Percentiles rank a stretch among this genome's conserved stretches.
Conservation (phyloP, 148 eudicot species). For the Amaranthus palmeri region DNA sequence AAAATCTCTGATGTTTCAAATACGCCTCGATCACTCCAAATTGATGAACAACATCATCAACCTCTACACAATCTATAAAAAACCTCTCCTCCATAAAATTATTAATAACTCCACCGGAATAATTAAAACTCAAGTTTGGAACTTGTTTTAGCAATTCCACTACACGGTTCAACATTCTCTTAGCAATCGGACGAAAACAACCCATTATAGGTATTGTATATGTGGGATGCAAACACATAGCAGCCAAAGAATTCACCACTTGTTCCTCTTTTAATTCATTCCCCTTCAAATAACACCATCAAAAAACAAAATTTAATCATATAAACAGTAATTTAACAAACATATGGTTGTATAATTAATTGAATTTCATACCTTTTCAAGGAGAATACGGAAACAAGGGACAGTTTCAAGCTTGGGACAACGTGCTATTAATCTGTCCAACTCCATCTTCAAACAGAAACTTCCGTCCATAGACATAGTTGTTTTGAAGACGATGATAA, state of each 20-base stretch:
- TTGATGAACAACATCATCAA: slow-evolving; percentile 29
- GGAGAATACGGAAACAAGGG: slow-evolving; percentile 27
- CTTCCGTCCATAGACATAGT: slow-evolving; percentile 41
- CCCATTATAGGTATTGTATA: slow-evolving; percentile 82
- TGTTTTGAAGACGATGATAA: neutral
- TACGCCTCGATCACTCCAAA: slow-evolving; percentile 50
- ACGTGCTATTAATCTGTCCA: slow-evolving; percentile 52
- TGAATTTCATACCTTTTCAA: slow-evolving; percentile 37
- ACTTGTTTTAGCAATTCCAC: slow-evolving; percentile 48
- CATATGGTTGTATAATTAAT: no score
- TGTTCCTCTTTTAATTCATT: slow-evolving; percentile 49
- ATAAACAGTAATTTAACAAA: neutral
- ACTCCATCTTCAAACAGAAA: slow-evolving; percentile 41
- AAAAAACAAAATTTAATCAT: slow-evolving; percentile 16
- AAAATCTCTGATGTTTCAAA: slow-evolving; percentile 45
- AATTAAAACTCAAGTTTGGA: slow-evolving; percentile 40
- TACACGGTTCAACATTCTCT: slow-evolving; percentile 49
- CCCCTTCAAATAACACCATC: slow-evolving; percentile 40
- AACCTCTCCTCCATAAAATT: slow-evolving; percentile 34
- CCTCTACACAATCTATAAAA: slow-evolving; percentile 36
- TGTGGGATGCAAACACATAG: slow-evolving; percentile 56
- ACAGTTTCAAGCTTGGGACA: slow-evolving; percentile 47
- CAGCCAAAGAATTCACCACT: slow-evolving; percentile 52
- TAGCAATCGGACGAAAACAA: slow-evolving; percentile 67
- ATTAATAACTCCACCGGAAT: slow-evolving; percentile 23